Percentiles rank a stretch among this genome's conserved stretches.
Evolutionary conservation across 495 filamentous ascomycete genomes (phyloP).

Genomic region (Penicillium steckii): DNA sequence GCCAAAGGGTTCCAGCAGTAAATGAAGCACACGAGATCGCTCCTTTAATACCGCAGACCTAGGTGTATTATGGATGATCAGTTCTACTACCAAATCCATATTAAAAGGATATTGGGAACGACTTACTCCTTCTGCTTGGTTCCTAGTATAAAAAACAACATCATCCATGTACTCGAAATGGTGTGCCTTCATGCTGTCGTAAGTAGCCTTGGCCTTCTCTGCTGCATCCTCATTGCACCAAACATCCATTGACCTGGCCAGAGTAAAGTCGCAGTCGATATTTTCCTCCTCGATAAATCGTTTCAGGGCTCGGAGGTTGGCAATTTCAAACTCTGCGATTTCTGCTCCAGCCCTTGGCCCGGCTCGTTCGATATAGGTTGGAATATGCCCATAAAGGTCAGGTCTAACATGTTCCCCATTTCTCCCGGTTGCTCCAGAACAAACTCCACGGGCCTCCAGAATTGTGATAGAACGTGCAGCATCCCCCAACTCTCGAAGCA

Average conservation of each 20-base stretch:
- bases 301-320: constrained; percentile 32
- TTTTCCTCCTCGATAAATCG: constrained; percentile 32
- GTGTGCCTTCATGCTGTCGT: constrained; percentile 23
- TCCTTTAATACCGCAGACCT: constrained; percentile 33
- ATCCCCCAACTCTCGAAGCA: constrained; percentile 36
- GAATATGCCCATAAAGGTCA: constrained; percentile 34
- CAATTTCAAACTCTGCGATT: constrained; percentile 30
- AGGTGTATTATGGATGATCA: neutral
- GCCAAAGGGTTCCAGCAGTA: constrained; percentile 59
- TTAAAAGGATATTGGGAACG: neutral
- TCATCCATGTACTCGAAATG: constrained; percentile 32
- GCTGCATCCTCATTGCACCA: constrained; percentile 33
- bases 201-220: constrained; percentile 25
- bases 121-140: constrained; percentile 30
- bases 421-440: constrained; percentile 41
- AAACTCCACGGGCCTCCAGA: constrained; percentile 36
- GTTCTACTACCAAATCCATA: neutral
- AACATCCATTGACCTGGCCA: constrained; percentile 38
- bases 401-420: constrained; percentile 38
- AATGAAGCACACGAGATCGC: constrained; percentile 31
- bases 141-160: constrained; percentile 25
- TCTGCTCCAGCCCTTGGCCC: constrained; percentile 20
- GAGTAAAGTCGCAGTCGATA: constrained; percentile 43
- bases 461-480: constrained; percentile 26
- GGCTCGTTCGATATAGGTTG: constrained; percentile 24